A percentile compares a stretch with the other conserved stretches of the same genome.
Conservation (phyloP, 2,329 filamentous ascomycete genomes). For the Sclerotinia sclerotiorum region DNA sequence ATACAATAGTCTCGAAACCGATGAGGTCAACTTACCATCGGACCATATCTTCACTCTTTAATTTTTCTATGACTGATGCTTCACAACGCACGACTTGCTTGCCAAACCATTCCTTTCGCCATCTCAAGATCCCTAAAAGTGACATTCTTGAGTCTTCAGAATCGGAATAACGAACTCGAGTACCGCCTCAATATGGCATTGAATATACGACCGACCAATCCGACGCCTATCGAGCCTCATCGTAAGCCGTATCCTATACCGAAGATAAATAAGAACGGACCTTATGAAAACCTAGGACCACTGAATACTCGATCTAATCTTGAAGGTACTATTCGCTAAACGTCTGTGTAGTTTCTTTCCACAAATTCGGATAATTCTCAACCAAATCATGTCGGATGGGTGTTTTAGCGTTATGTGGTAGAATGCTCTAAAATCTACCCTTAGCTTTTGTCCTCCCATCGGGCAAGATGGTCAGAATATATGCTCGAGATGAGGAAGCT, state of each 20-base stretch:
- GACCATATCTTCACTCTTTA: background rate
- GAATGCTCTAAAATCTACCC: background rate
- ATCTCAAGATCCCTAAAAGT: conserved; percentile 13
- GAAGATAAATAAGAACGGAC: background rate
- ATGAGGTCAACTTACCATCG: background rate
- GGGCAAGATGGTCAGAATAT: conserved; percentile 4
- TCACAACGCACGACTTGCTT: conserved; percentile 5
- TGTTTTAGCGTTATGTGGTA: conserved; percentile 9
- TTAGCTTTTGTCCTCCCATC: conserved; percentile 10
- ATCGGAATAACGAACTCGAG: conserved; percentile 4
- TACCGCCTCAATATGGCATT: background rate
- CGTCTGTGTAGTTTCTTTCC: conserved; percentile 10
- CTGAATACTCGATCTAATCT: conserved; percentile 14
- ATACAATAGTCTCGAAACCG: background rate
- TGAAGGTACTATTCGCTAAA: conserved; percentile 16
- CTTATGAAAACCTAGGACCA: conserved; percentile 6
- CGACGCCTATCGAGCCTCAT: background rate
- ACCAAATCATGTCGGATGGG: conserved; percentile 14
- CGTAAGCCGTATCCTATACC: background rate
- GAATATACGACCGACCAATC: background rate
- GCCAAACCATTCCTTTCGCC: background rate
- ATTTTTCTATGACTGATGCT: background rate
- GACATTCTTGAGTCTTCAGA: conserved; percentile 2
- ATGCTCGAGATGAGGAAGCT: conserved; percentile 8
- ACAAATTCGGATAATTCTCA: conserved; percentile 8